These are phyloP conservation scores for Raddia distichophylla DNA, from an alignment of 176 grass and related monocot genomes.

Conservation along the genomic window DNA sequence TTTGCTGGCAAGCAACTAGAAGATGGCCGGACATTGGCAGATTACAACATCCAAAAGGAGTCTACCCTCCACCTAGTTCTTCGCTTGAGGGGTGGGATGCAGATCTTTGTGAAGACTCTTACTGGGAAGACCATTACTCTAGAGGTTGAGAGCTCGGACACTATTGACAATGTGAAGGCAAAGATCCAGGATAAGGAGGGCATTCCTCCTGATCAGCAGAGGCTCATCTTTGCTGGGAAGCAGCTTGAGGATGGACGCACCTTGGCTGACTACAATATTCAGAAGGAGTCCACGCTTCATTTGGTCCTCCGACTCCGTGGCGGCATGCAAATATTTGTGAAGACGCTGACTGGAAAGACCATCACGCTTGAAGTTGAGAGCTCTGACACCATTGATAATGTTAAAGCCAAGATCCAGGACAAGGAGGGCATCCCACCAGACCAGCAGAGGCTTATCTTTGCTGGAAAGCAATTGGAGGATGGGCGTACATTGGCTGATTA, in stretches of 20 bases:
- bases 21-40: conserved; percentile 46
- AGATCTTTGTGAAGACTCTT: conserved; percentile 45
- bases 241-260: conserved; percentile 33
- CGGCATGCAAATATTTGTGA: conserved; percentile 44
- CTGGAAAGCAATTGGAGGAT: conserved; percentile 32
- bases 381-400: conserved; percentile 42
- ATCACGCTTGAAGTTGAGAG: conserved; percentile 40
- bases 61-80: conserved; percentile 56
- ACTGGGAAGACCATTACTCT: conserved; percentile 44
- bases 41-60: conserved; percentile 72
- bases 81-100: conserved; percentile 20
- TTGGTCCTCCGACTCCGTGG: conserved; percentile 11
- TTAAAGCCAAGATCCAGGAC: conserved; percentile 34
- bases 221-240: conserved; percentile 41
- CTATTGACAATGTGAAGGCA: conserved; percentile 34
- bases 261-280: conserved; percentile 39
- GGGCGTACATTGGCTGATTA: conserved; percentile 36
- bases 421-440: conserved; percentile 38
- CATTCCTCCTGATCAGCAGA: conserved; percentile 33
- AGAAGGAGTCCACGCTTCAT: conserved; percentile 41
- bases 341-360: conserved; percentile 36
- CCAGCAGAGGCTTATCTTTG: conserved; percentile 41
- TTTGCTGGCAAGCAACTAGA: conserved; percentile 52
- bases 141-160: conserved; percentile 45
- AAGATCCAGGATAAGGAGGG: conserved; percentile 48